These are phyloP conservation scores for Dryadomyces quercus-mongolicae DNA, from an alignment of 2,329 filamentous ascomycete genomes.

Conservation along the genomic window DNA sequence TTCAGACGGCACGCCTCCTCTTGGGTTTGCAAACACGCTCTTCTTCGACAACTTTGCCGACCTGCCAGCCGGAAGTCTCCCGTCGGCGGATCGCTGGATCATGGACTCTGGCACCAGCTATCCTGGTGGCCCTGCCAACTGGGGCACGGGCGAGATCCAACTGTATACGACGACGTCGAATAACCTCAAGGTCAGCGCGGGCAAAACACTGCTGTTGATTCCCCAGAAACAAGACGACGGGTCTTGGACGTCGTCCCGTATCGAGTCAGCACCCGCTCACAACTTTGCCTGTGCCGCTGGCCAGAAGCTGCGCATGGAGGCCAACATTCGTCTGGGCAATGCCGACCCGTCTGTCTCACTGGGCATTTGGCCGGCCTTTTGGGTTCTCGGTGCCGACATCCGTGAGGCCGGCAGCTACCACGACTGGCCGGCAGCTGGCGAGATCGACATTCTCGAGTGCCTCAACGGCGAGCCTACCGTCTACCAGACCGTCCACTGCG, in stretches of 20 bases:
- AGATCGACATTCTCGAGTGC: constrained; percentile 33
- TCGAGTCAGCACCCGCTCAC: constrained; percentile 24
- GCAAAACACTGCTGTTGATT: constrained; percentile 23
- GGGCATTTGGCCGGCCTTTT: constrained; percentile 36
- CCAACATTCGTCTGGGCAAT: constrained; percentile 24
- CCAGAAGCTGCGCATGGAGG: constrained; percentile 25
- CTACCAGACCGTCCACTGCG: constrained; percentile 30
- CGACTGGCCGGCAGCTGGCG: constrained; percentile 29
- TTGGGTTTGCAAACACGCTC: constrained; percentile 18
- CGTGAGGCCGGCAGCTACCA: constrained; percentile 19
- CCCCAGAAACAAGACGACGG: constrained; percentile 14
- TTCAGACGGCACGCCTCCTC: constrained; percentile 2
- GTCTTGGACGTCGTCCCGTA: constrained; percentile 31
- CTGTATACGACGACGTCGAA: constrained; percentile 26
- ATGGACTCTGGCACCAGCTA: constrained; percentile 32
- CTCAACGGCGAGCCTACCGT: constrained; percentile 24
- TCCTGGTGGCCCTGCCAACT: constrained; percentile 29
- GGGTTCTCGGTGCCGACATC: constrained; percentile 27
- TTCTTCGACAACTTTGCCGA: constrained; percentile 18
- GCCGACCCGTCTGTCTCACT: constrained; percentile 12
- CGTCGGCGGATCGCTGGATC: constrained; percentile 28
- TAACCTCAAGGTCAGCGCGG: constrained; percentile 7
- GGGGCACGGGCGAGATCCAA: constrained; percentile 37
- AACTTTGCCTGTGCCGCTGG: constrained; percentile 23
- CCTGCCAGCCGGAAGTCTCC: constrained; percentile 18